Conservation (phyloP, 2,329 filamentous ascomycete genomes). For the Gaeumannomyces tritici region DNA sequence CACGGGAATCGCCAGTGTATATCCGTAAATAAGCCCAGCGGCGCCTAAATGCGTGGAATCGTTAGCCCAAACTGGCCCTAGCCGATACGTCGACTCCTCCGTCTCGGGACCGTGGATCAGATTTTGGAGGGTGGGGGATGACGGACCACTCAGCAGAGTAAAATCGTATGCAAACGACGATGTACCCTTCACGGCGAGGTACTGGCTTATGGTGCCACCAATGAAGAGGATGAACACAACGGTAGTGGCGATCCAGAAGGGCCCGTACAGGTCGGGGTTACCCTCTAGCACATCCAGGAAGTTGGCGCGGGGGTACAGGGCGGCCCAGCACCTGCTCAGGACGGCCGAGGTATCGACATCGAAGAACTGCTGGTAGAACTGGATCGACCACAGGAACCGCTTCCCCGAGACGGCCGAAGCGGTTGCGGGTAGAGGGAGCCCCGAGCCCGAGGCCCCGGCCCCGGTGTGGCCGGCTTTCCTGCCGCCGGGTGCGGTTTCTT, state of each 20-base stretch:
- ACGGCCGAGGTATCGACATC: conserved; percentile 94
- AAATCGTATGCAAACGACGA: conserved; percentile 88
- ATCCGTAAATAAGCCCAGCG: conserved; percentile 89
- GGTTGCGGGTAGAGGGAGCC: conserved; percentile 48
- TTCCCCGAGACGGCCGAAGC: conserved; percentile 48
- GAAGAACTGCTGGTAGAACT: conserved; percentile 97
- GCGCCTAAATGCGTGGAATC: conserved; percentile 29
- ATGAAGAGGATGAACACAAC: conserved; percentile 93
- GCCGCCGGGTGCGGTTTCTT: conserved; percentile 41
- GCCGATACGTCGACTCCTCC: not conserved
- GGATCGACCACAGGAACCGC: conserved; percentile 83
- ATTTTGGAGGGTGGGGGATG: not conserved
- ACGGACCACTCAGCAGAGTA: conserved; percentile 67
- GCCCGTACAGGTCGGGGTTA: conserved; percentile 92
- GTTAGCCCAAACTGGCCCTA: not conserved
- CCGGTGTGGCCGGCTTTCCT: conserved; percentile 35
- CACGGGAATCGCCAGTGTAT: conserved; percentile 79
- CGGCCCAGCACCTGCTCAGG: conserved; percentile 73
- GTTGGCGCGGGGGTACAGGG: conserved; percentile 85
- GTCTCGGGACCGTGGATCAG: not conserved
- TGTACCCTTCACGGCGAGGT: conserved; percentile 55
- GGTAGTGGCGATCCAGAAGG: conserved; percentile 97
- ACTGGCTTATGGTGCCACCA: conserved; percentile 90
- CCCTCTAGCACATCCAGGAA: conserved; percentile 96
- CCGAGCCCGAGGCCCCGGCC: conserved; percentile 29